These are phyloP conservation scores for Aurantiochytrium sp. DNA, from an alignment of 108 stramenopile genomes.

Conservation along the genomic window DNA sequence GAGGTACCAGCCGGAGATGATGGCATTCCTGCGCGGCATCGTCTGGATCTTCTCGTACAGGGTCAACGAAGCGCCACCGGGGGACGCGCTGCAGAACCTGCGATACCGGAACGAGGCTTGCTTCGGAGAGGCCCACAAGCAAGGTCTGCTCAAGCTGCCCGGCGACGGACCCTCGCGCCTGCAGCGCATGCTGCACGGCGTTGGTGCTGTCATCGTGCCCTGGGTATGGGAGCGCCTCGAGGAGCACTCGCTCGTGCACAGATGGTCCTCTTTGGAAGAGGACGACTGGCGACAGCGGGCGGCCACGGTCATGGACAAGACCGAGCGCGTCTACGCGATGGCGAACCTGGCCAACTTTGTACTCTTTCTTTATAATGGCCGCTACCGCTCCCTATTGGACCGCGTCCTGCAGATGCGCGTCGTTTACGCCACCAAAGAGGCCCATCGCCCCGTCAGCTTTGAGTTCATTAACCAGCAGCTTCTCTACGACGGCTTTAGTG, in stretches of 20 bases:
- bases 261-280: background rate
- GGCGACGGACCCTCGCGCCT: background rate
- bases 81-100: background rate
- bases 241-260: background rate
- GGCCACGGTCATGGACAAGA: background rate
- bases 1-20: constrained; percentile 4
- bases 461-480: constrained; percentile 23
- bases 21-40: background rate
- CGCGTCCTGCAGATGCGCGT: constrained; percentile 10
- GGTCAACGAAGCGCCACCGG: background rate
- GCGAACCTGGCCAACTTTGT: background rate
- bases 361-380: background rate
- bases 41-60: background rate
- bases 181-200: constrained; percentile 5
- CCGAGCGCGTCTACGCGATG: background rate
- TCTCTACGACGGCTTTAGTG: constrained; percentile 14
- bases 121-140: background rate
- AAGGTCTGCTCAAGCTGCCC: background rate
- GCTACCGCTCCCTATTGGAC: background rate
- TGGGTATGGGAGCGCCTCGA: constrained; percentile 5
- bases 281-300: background rate
- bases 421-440: background rate
- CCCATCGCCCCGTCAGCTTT: background rate
- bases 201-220: background rate
- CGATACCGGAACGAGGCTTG: background rate